Conservation (phyloP, 345 rosid species). For the Ceriops decandra region DNA sequence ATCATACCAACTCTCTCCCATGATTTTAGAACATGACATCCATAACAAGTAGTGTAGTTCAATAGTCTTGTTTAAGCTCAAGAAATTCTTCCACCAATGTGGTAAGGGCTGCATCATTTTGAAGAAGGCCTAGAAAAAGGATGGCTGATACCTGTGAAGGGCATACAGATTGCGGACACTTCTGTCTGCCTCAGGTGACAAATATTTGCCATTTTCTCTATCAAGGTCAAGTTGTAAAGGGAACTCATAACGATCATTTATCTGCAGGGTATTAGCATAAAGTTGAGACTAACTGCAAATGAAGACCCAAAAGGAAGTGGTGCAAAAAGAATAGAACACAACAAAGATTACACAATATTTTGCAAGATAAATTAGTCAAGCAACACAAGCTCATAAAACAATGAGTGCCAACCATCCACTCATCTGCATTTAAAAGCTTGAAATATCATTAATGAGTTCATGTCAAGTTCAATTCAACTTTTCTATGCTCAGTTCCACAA, state of each 20-base stretch:
- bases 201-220: constrained; percentile 30
- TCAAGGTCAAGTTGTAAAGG: constrained; percentile 40
- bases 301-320: not conserved
- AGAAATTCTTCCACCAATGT: not conserved
- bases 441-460: too few relatives aligned
- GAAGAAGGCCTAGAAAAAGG: not conserved
- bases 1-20: not conserved
- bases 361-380: not conserved
- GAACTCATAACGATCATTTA: constrained; percentile 37
- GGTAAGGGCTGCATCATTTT: not conserved
- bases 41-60: not conserved
- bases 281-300: not conserved
- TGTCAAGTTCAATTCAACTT: too few relatives aligned
- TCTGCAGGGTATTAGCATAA: constrained; percentile 14
- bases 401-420: not conserved
- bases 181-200: constrained; percentile 34
- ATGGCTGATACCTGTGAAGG: constrained; percentile 66
- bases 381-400: not conserved
- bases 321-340: not conserved
- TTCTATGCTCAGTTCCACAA: too few relatives aligned
- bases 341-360: too few relatives aligned
- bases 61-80: not conserved
- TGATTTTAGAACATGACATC: not conserved
- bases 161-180: constrained; percentile 39
- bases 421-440: too few relatives aligned